phyloP scores from a whole-genome alignment of 2,329 filamentous ascomycete genomes.

The Mariannaea elegans region DNA sequence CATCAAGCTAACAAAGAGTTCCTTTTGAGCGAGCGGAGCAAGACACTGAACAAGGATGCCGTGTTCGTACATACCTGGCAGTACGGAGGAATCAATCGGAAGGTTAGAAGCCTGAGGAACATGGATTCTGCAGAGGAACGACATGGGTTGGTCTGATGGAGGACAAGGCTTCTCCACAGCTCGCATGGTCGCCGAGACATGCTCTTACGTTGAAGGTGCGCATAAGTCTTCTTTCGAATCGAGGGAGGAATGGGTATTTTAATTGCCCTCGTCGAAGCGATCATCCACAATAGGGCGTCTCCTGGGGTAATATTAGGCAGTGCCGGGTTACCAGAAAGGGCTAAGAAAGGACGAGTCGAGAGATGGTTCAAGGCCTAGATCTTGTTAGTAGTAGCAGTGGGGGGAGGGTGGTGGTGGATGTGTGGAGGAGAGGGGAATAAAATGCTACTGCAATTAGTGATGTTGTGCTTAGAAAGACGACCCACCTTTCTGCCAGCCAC shows the following conservation, averaged over 20 bases:
- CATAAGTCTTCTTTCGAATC: background rate
- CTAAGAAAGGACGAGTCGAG: background rate
- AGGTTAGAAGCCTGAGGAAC: conserved; percentile 1
- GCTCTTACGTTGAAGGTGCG: background rate
- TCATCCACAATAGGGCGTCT: too few relatives aligned
- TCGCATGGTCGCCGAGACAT: background rate
- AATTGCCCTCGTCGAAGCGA: too few relatives aligned
- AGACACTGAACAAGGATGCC: conserved; percentile 8
- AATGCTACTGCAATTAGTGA: background rate
- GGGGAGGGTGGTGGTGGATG: background rate
- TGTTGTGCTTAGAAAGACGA: background rate
- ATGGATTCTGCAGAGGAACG: background rate
- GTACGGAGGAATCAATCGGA: background rate
- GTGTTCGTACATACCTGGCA: background rate
- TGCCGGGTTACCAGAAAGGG: background rate
- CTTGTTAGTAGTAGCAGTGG: background rate
- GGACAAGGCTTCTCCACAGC: background rate
- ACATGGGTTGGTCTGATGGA: background rate
- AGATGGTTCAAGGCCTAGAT: background rate
- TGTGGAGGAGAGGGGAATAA: background rate
- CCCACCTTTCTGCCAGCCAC: background rate
- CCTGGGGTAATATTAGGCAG: background rate
- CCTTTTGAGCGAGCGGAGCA: conserved; percentile 12
- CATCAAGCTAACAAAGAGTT: conserved; percentile 8
- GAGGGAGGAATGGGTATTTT: background rate